These are phyloP conservation scores for Francoa sonchifolia DNA, from an alignment of 441 rosid genomes.

Conservation along the genomic window DNA sequence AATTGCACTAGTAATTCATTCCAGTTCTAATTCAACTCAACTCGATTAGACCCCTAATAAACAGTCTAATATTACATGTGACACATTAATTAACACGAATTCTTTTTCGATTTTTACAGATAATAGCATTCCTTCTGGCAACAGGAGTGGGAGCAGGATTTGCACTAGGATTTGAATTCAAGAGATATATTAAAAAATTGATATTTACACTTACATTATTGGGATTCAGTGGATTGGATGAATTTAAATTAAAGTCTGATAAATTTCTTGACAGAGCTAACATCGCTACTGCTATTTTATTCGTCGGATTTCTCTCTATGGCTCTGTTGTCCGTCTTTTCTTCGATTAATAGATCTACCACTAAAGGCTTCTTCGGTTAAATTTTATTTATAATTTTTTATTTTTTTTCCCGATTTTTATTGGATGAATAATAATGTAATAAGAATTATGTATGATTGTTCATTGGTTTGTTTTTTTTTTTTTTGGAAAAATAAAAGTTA, in stretches of 20 bases:
- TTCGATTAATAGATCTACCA: slow-evolving; percentile 7
- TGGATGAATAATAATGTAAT: too few relatives aligned
- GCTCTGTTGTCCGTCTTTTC: slow-evolving; percentile 17
- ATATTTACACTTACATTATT: neutral
- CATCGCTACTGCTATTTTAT: slow-evolving; percentile 12
- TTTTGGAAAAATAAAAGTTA: too few relatives aligned
- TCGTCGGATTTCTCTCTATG: slow-evolving; percentile 17
- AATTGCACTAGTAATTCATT: too few relatives aligned
- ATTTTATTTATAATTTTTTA: too few relatives aligned
- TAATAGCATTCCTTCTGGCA: slow-evolving; percentile 12
- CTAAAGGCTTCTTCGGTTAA: neutral
- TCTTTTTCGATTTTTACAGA: slow-evolving; percentile 4
- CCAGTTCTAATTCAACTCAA: too few relatives aligned
- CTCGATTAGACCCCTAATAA: too few relatives aligned
- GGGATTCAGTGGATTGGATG: neutral
- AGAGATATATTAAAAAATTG: neutral
- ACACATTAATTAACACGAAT: neutral
- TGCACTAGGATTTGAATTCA: slow-evolving; percentile 4
- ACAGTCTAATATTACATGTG: neutral
- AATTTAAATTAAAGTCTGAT: neutral
- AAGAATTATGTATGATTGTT: too few relatives aligned
- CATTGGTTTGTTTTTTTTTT: too few relatives aligned
- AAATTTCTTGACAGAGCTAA: slow-evolving; percentile 16
- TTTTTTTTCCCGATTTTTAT: too few relatives aligned
- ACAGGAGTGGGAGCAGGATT: slow-evolving; percentile 25